A percentile compares a stretch with the other conserved stretches of the same genome.
These are phyloP conservation scores for Polygonum maritimum DNA, from an alignment of 148 eudicot genomes.

Conservation along the genomic window DNA sequence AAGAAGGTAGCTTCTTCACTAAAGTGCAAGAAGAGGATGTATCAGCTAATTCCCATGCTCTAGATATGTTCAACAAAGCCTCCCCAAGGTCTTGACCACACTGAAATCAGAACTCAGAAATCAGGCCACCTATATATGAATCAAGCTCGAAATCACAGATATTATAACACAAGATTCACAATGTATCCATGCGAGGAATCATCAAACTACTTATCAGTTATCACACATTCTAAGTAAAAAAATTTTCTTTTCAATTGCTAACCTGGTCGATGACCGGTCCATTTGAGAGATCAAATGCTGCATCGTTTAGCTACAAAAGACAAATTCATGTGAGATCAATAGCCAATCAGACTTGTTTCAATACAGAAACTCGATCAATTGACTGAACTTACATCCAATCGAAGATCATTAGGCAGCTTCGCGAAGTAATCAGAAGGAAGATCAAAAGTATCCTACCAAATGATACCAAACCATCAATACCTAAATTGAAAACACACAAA, in stretches of 20 bases:
- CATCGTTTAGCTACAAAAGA: conserved; percentile 76
- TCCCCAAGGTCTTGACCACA: conserved; percentile 84
- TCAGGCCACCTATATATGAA: neutral
- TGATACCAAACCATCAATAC: conserved; percentile 12
- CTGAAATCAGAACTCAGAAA: conserved; percentile 27
- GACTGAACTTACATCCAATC: conserved; percentile 58
- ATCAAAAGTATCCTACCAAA: conserved; percentile 62
- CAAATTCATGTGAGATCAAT: neutral
- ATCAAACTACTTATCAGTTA: neutral
- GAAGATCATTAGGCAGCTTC: conserved; percentile 83
- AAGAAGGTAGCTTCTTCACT: conserved; percentile 54
- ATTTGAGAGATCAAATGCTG: conserved; percentile 93
- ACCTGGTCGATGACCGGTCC: conserved; percentile 87
- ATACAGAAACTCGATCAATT: neutral
- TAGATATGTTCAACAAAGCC: conserved; percentile 59
- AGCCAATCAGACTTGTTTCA: neutral
- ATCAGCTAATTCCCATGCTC: conserved; percentile 89
- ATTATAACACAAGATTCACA: neutral
- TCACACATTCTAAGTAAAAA: neutral
- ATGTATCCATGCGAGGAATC: neutral
- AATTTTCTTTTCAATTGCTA: conserved; percentile 9
- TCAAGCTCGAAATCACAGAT: neutral
- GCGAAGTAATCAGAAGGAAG: conserved; percentile 74
- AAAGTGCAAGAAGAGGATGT: conserved; percentile 59
- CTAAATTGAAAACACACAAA: neutral